phyloP scores from a whole-genome alignment of 371 early-diverging fungal species.

The Mucor racemosus region DNA sequence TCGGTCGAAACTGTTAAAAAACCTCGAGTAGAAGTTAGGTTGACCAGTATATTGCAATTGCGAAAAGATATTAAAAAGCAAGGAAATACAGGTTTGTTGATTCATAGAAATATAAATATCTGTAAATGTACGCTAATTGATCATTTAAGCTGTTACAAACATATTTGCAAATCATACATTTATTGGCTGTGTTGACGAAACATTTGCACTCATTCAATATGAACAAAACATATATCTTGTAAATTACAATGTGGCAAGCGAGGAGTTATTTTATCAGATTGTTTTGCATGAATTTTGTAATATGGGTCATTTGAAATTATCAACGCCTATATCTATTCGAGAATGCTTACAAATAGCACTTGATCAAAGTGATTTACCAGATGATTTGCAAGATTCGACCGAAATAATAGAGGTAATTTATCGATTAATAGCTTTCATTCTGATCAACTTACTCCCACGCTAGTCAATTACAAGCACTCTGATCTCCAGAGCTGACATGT shows the following conservation, averaged over 20 bases:
- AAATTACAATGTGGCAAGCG: conserved; percentile 74
- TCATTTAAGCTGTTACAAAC: conserved; percentile 60
- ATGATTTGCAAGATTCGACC: conserved; percentile 52
- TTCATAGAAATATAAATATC: no score
- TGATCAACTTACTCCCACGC: background rate
- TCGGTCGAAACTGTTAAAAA: conserved; percentile 14
- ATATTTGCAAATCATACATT: conserved; percentile 81
- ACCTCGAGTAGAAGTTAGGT: conserved; percentile 66
- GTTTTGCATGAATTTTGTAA: conserved; percentile 82
- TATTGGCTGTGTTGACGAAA: conserved; percentile 89
- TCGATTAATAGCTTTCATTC: background rate
- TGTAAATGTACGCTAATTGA: no score
- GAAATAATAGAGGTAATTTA: conserved; percentile 60
- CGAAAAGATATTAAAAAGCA: conserved; percentile 70
- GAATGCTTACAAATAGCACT: conserved; percentile 73
- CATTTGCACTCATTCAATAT: conserved; percentile 78
- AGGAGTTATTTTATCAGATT: conserved; percentile 88
- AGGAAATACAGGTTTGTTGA: conserved; percentile 60
- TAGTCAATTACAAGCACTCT: conserved; percentile 64
- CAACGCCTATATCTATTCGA: conserved; percentile 64
- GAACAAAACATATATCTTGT: conserved; percentile 82
- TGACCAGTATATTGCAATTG: conserved; percentile 79
- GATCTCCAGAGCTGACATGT: conserved; percentile 72
- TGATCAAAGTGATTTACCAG: conserved; percentile 47
- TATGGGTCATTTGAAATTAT: conserved; percentile 75